phyloP scores from a whole-genome alignment of 257 asterid species.

The Galeopsis tetrahit region DNA sequence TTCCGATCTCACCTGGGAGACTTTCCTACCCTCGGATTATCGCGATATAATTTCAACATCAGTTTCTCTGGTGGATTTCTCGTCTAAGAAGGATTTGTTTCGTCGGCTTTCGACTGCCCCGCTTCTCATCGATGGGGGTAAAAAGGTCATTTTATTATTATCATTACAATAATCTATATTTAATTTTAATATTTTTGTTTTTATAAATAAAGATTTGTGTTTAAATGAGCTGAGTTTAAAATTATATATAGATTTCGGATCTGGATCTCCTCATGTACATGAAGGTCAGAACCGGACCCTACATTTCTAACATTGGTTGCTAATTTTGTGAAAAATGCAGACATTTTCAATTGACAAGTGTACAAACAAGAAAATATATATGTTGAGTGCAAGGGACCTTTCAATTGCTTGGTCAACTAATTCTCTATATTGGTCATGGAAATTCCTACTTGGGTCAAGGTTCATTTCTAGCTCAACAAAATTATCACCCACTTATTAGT shows the following conservation, averaged over 20 bases:
- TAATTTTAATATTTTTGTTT: not conserved
- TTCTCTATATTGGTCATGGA: slow-evolving; percentile 78
- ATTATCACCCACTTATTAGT: not conserved
- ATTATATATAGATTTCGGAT: no score
- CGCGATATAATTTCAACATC: slow-evolving; percentile 47
- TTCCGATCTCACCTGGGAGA: slow-evolving; percentile 65
- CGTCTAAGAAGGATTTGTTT: slow-evolving; percentile 64
- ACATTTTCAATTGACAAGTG: slow-evolving; percentile 56
- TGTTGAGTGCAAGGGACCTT: slow-evolving; percentile 73
- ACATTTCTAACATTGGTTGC: no score
- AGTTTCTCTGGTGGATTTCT: slow-evolving; percentile 44
- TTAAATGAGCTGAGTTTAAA: no score
- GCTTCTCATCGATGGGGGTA: slow-evolving; percentile 71
- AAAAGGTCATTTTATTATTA: slow-evolving; percentile 46
- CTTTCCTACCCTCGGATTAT: slow-evolving; percentile 65
- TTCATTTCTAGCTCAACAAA: slow-evolving; percentile 4
- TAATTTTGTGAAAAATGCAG: slow-evolving; percentile 37
- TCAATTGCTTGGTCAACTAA: slow-evolving; percentile 64
- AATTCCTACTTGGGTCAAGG: slow-evolving; percentile 52
- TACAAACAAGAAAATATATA: slow-evolving; percentile 58
- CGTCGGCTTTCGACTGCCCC: slow-evolving; percentile 50
- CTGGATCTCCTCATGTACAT: no score
- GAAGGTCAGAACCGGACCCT: no score
- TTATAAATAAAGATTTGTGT: no score
- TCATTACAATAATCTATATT: not conserved